A percentile compares a stretch with the other conserved stretches of the same genome.
Evolutionary conservation across 1,284 basidiomycete species (phyloP).

Genomic region (Hemileccinum hortonii): DNA sequence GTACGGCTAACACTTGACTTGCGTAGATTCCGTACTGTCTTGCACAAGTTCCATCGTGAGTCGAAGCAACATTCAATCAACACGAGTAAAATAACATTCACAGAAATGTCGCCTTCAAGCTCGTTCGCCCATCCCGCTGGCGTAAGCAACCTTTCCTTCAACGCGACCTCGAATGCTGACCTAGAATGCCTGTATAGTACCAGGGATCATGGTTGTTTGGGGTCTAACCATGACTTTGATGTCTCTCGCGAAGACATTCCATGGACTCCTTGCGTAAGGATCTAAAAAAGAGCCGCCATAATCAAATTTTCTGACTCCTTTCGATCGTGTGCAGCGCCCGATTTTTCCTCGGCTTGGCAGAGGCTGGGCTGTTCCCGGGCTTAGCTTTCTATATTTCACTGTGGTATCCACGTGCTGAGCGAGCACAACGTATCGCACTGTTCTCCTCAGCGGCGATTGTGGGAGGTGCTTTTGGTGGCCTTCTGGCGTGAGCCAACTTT

Average conservation of each 20-base stretch:
- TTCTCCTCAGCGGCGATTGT: conserved; percentile 1
- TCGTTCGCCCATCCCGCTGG: conserved; percentile 44
- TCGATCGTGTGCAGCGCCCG: conserved; percentile 36
- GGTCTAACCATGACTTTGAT: conserved; percentile 40
- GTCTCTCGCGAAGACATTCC: conserved; percentile 30
- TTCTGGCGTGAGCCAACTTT: conserved; percentile 1
- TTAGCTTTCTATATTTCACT: conserved; percentile 2
- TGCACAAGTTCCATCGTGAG: conserved; percentile 46
- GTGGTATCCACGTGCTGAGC: conserved; percentile 7
- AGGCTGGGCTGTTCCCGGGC: conserved; percentile 3
- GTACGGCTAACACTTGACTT: neutral
- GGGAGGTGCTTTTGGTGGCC: neutral
- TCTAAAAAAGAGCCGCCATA: neutral
- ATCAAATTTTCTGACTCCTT: neutral
- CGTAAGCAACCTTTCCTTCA: conserved; percentile 25
- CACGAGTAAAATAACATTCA: neutral
- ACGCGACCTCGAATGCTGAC: neutral
- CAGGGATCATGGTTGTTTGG: conserved; percentile 47
- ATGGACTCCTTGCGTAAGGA: conserved; percentile 23
- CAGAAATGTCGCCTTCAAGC: conserved; percentile 43
- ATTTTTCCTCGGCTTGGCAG: conserved; percentile 24
- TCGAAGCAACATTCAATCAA: neutral
- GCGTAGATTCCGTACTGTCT: conserved; percentile 42
- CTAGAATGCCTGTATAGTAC: conserved; percentile 29
- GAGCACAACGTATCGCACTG: conserved; percentile 1